A percentile compares a stretch with the other conserved stretches of the same genome.
phyloP scores from a whole-genome alignment of 257 asterid species.

The Lantana camara region DNA sequence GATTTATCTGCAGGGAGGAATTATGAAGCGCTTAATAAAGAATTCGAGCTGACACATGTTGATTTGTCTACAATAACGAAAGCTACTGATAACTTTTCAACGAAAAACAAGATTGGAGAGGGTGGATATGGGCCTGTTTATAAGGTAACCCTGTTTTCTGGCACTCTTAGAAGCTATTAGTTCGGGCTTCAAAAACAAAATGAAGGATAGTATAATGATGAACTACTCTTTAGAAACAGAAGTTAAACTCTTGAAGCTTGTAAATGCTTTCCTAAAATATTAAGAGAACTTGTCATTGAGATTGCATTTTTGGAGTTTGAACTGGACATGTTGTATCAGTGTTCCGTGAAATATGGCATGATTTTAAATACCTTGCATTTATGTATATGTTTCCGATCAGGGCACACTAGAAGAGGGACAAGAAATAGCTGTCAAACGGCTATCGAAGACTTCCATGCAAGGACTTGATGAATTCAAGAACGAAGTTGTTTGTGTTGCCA shows the following conservation, averaged over 20 bases:
- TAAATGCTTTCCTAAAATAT: too few relatives aligned
- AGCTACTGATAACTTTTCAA: slow-evolving; percentile 35
- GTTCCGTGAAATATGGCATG: too few relatives aligned
- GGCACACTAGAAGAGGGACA: slow-evolving; percentile 31
- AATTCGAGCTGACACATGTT: slow-evolving; percentile 23
- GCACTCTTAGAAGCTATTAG: neutral
- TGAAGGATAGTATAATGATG: too few relatives aligned
- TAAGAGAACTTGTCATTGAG: too few relatives aligned
- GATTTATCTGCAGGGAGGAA: slow-evolving; percentile 6
- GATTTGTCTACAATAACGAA: slow-evolving; percentile 7
- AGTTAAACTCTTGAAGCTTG: too few relatives aligned
- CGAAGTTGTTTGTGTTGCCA: slow-evolving; percentile 40
- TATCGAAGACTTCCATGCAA: slow-evolving; percentile 39
- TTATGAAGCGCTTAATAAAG: slow-evolving; percentile 6
- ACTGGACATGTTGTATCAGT: too few relatives aligned
- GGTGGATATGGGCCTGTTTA: slow-evolving; percentile 38
- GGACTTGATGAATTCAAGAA: slow-evolving; percentile 47
- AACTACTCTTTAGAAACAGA: too few relatives aligned
- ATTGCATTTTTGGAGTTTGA: too few relatives aligned
- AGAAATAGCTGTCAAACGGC: slow-evolving; percentile 41
- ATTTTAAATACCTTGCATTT: too few relatives aligned
- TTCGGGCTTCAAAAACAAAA: neutral
- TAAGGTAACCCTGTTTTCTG: slow-evolving; percentile 21
- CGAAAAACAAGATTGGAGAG: slow-evolving; percentile 30
- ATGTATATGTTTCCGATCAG: slow-evolving; percentile 5